A percentile compares a stretch with the other conserved stretches of the same genome.
These are phyloP conservation scores for Cladophialophora carrionii DNA, from an alignment of 2,329 filamentous ascomycete species.

Conservation along the genomic window DNA sequence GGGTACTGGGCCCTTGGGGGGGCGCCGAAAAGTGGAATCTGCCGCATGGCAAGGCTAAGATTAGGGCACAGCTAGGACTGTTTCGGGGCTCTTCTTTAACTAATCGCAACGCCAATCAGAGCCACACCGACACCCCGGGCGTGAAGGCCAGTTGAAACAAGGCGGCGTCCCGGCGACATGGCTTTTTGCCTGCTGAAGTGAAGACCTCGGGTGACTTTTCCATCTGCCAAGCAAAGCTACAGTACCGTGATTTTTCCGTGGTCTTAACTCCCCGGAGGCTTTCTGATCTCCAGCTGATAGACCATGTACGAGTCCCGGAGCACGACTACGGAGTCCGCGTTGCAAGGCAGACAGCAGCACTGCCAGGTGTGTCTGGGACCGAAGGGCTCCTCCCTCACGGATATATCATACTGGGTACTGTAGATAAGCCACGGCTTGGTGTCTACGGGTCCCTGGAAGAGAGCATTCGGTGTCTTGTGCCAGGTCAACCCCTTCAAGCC, in stretches of 20 bases:
- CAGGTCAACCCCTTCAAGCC: not conserved
- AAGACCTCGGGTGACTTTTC: not conserved
- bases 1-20: not conserved
- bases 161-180: not conserved
- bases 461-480: slow-evolving; percentile 11
- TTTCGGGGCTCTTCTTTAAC: slow-evolving; percentile 14
- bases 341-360: not conserved
- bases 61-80: slow-evolving; percentile 19
- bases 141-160: not conserved
- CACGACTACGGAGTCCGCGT: not conserved
- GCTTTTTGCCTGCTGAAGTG: not conserved
- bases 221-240: not conserved
- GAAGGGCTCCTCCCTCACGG: not conserved
- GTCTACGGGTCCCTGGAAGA: not conserved
- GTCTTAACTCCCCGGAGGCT: not conserved
- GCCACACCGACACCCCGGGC: not conserved
- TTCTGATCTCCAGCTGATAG: not conserved
- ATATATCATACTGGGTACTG: not conserved
- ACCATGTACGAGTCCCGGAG: too few relatives aligned
- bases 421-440: not conserved
- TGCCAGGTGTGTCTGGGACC: not conserved
- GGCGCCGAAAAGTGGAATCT: slow-evolving; percentile 12
- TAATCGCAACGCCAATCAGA: slow-evolving; percentile 15
- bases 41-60: slow-evolving; percentile 18
- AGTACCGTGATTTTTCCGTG: not conserved